phyloP scores from a whole-genome alignment of 176 grass and related monocot species.

The Coix lacrymajobi region DNA sequence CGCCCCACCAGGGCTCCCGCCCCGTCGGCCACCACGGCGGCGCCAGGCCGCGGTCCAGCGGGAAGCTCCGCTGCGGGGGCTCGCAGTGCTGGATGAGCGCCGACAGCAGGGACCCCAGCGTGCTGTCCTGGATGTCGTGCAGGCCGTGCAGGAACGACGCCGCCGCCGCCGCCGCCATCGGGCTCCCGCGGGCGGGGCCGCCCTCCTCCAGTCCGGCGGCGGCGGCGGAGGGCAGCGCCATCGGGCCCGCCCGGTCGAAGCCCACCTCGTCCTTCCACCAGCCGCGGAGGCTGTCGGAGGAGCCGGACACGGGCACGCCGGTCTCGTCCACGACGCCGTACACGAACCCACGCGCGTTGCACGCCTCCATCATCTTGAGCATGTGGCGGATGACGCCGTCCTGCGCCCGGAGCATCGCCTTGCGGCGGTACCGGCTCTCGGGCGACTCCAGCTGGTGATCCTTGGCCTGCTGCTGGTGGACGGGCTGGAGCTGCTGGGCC shows the following conservation, averaged over 20 bases:
- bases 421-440: slow-evolving; percentile 28
- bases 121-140: slow-evolving; percentile 45
- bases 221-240: background rate
- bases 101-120: slow-evolving; percentile 40
- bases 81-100: too few species aligned
- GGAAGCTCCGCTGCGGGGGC: slow-evolving; percentile 42
- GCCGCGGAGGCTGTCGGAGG: slow-evolving; percentile 49
- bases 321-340: slow-evolving; percentile 38
- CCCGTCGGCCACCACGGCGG: slow-evolving; percentile 49
- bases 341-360: slow-evolving; percentile 43
- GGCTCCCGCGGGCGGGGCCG: background rate
- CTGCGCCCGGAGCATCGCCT: slow-evolving; percentile 48
- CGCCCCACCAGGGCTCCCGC: slow-evolving; percentile 13
- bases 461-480: background rate
- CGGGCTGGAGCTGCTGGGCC: background rate
- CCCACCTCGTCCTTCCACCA: slow-evolving; percentile 52
- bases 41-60: slow-evolving; percentile 37
- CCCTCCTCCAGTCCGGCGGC: accelerated
- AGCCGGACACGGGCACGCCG: slow-evolving; percentile 32
- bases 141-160: slow-evolving; percentile 29
- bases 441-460: background rate
- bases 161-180: background rate
- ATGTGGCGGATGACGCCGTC: slow-evolving; percentile 45
- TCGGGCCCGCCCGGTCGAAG: slow-evolving; percentile 25
- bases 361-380: slow-evolving; percentile 54